phyloP scores from a whole-genome alignment of 768 basidiomycete genomes.

The Phaeolepiota aurea region DNA sequence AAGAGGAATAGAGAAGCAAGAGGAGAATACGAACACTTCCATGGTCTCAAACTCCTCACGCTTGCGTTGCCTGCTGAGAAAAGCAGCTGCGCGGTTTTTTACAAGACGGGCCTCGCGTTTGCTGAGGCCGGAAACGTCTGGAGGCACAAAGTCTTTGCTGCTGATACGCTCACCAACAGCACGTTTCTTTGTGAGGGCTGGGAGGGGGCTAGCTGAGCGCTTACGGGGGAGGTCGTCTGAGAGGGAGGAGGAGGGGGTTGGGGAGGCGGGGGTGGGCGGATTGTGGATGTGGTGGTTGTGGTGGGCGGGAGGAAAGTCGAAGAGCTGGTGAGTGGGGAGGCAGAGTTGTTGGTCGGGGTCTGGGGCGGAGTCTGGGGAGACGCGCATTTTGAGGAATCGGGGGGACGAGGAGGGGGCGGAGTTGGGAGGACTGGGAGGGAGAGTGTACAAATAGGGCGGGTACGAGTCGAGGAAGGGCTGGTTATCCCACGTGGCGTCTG shows the following conservation, averaged over 20 bases:
- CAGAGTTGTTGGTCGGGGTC: conserved; percentile 43
- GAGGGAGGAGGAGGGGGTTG: conserved; percentile 20
- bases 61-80: conserved; percentile 85
- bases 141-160: conserved; percentile 81
- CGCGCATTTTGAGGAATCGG: conserved; percentile 43
- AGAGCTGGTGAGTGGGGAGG: conserved; percentile 65
- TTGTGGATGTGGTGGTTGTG: too few species aligned
- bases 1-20: conserved; percentile 8
- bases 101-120: conserved; percentile 89
- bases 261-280: conserved; percentile 21
- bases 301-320: conserved; percentile 43
- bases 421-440: conserved; percentile 39
- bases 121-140: conserved; percentile 80
- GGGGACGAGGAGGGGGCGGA: conserved; percentile 37
- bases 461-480: conserved; percentile 31
- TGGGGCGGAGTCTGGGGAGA: conserved; percentile 31
- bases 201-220: conserved; percentile 37
- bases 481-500: conserved; percentile 45
- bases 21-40: conserved; percentile 63
- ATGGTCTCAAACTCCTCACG: conserved; percentile 88
- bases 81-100: conserved; percentile 89
- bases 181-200: conserved; percentile 32
- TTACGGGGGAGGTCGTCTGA: conserved; percentile 18
- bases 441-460: conserved; percentile 39
- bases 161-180: conserved; percentile 41